Percentiles rank a stretch among this genome's conserved stretches.
Evolutionary conservation across 257 asterid species (phyloP).

Genomic region (Ilex asprella): DNA sequence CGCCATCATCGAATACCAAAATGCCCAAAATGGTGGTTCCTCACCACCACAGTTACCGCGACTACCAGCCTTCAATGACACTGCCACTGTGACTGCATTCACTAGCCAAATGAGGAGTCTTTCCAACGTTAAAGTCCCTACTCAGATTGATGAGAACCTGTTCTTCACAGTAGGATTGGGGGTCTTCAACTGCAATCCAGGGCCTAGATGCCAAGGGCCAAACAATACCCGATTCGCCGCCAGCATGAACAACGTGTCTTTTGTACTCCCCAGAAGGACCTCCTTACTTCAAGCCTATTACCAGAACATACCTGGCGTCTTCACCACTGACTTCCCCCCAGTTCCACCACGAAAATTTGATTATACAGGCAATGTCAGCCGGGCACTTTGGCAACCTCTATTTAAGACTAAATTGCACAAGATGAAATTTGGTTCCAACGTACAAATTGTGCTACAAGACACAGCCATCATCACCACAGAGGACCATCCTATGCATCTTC

Average conservation of each 20-base stretch:
- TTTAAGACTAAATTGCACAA: constrained; percentile 41
- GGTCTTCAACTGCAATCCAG: constrained; percentile 36
- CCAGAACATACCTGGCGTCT: constrained; percentile 38
- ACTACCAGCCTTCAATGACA: constrained; percentile 52
- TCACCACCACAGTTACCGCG: constrained; percentile 23
- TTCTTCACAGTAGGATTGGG: constrained; percentile 57
- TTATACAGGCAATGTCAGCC: constrained; percentile 56
- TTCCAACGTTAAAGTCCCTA: constrained; percentile 29
- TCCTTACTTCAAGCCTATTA: constrained; percentile 51
- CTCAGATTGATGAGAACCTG: constrained; percentile 28
- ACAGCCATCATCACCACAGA: constrained; percentile 55
- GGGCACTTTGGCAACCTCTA: constrained; percentile 42
- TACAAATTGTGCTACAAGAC: constrained; percentile 57
- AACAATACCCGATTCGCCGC: constrained; percentile 52
- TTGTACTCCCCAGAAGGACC: constrained; percentile 34
- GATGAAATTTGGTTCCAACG: constrained; percentile 42
- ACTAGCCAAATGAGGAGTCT: constrained; percentile 31
- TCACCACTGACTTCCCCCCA: constrained; percentile 46
- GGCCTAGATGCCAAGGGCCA: constrained; percentile 66
- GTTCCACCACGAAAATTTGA: constrained; percentile 48
- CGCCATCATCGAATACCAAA: constrained; percentile 48
- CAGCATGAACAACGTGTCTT: constrained; percentile 52
- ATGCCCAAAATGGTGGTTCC: constrained; percentile 10
- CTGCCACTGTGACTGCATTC: constrained; percentile 35
- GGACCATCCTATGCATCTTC: constrained; percentile 67